Percentiles rank a stretch among this genome's conserved stretches.
These are phyloP conservation scores for Phycomyces nitens DNA, from an alignment of 192 early-diverging fungal genomes.

Conservation along the genomic window DNA sequence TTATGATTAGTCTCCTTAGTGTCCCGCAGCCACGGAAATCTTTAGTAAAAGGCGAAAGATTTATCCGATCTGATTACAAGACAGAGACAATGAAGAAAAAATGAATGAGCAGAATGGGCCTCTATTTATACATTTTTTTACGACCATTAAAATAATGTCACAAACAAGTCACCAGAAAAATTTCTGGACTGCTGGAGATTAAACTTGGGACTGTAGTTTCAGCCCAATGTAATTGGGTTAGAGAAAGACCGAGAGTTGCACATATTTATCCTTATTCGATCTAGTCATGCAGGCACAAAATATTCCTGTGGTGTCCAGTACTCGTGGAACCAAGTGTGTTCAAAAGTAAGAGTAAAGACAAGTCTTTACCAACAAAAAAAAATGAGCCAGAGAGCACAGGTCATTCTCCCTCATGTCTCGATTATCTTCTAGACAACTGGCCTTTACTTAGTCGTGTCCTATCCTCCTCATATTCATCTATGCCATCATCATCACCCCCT, in stretches of 20 bases:
- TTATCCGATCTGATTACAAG: slow-evolving; percentile 25
- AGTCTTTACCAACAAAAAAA: too few relatives aligned
- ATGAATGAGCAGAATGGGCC: background rate
- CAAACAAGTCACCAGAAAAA: too few relatives aligned
- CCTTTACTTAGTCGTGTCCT: background rate
- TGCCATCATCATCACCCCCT: background rate
- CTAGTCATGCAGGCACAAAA: too few relatives aligned
- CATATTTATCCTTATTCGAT: too few relatives aligned
- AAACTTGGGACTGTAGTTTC: too few relatives aligned
- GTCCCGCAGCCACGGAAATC: slow-evolving; percentile 27
- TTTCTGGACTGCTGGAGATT: too few relatives aligned
- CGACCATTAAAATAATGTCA: background rate
- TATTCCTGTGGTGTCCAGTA: too few relatives aligned
- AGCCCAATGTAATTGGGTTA: too few relatives aligned
- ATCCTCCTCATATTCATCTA: background rate
- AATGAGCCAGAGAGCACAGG: too few relatives aligned
- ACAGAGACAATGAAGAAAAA: slow-evolving; percentile 15
- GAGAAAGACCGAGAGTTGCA: too few relatives aligned
- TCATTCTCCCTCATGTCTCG: background rate
- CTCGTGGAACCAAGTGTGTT: too few relatives aligned
- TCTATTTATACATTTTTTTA: slow-evolving; percentile 19
- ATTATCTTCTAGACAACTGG: background rate
- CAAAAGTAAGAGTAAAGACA: too few relatives aligned
- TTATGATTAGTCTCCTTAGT: slow-evolving; percentile 22
- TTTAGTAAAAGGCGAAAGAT: slow-evolving; percentile 32